Evolutionary conservation across 768 basidiomycete genomes (phyloP).

Genomic region (Lentinula detonsa): DNA sequence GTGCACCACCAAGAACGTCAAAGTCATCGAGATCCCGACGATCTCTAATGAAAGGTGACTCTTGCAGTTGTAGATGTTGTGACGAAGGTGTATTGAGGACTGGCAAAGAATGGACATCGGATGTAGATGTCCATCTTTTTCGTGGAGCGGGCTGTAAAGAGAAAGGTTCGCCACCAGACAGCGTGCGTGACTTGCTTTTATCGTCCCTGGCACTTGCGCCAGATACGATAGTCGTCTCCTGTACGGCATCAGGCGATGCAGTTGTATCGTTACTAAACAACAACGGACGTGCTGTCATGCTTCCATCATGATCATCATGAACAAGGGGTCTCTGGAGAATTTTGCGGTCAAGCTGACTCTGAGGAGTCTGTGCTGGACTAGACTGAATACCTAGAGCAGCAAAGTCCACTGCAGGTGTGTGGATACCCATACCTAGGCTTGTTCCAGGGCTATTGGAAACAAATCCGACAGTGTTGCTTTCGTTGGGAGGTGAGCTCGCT

Average conservation of each 20-base stretch:
- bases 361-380: conserved; percentile 10
- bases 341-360: conserved; percentile 31
- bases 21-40: conserved; percentile 1
- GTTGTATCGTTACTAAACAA: not conserved
- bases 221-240: not conserved
- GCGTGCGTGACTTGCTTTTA: conserved; percentile 23
- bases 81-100: not conserved
- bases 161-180: conserved; percentile 18
- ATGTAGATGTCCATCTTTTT: conserved; percentile 12
- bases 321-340: conserved; percentile 13
- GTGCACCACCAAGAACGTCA: conserved; percentile 3
- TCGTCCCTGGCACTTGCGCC: not conserved
- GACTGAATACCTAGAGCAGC: not conserved
- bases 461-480: conserved; percentile 7
- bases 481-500: conserved; percentile 19
- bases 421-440: conserved; percentile 15
- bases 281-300: not conserved
- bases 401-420: conserved; percentile 6
- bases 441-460: not conserved
- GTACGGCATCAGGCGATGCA: not conserved
- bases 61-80: not conserved
- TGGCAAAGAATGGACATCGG: not conserved
- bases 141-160: conserved; percentile 28
- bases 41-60: conserved; percentile 2
- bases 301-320: conserved; percentile 15